These are phyloP conservation scores for Logfia minima DNA, from an alignment of 129 eudicot species.

Conservation along the genomic window DNA sequence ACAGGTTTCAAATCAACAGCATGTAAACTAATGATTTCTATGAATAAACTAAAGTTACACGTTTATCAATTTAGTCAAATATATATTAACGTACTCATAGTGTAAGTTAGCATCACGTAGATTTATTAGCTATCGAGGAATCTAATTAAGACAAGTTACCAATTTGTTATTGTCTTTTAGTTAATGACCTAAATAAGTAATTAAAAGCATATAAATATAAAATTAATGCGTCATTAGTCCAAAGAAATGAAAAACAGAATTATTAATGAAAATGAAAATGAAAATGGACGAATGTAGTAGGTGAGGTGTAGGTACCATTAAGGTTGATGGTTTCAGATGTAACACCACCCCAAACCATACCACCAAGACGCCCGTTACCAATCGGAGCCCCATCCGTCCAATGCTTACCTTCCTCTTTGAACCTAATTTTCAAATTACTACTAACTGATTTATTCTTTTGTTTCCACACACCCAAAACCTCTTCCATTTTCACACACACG, in stretches of 20 bases:
- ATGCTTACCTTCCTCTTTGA: conserved; percentile 44
- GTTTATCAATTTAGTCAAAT: too few relatives aligned
- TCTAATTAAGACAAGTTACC: neutral
- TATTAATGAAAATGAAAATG: too few relatives aligned
- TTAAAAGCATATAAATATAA: too few relatives aligned
- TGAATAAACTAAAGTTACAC: too few relatives aligned
- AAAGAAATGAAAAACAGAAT: too few relatives aligned
- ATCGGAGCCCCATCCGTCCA: conserved; percentile 85
- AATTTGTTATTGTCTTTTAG: too few relatives aligned
- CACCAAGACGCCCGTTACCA: conserved; percentile 84
- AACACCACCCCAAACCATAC: conserved; percentile 74
- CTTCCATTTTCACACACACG: conserved; percentile 19
- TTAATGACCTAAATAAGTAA: neutral
- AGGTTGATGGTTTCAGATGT: conserved; percentile 60
- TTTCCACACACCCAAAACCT: neutral
- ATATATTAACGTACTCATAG: too few relatives aligned
- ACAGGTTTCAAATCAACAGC: too few relatives aligned
- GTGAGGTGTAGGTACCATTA: conserved; percentile 46
- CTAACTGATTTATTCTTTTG: neutral
- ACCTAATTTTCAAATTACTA: conserved; percentile 45
- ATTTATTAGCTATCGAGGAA: too few relatives aligned
- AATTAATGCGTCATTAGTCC: too few relatives aligned
- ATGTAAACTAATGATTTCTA: too few relatives aligned
- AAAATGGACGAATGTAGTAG: neutral
- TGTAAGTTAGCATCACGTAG: too few relatives aligned